These are phyloP conservation scores for Trichoderma virens DNA, from an alignment of 495 filamentous ascomycete species.

Conservation along the genomic window DNA sequence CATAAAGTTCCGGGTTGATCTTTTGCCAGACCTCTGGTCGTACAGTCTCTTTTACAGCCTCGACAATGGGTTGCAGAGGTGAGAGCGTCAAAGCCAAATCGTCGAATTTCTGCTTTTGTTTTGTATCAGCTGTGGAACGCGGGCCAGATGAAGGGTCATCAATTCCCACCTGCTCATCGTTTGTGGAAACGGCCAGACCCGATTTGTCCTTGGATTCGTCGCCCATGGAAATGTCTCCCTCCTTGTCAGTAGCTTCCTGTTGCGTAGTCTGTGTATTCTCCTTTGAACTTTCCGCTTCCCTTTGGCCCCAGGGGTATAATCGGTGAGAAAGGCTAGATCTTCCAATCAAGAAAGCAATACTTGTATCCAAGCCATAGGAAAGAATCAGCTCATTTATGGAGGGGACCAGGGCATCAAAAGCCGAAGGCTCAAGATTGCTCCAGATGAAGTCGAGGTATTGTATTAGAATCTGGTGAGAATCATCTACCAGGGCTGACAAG, in stretches of 20 bases:
- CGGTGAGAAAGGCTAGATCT: slow-evolving; percentile 56
- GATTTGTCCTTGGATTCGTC: slow-evolving; percentile 10
- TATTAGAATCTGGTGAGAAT: slow-evolving; percentile 72
- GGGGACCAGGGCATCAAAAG: slow-evolving; percentile 80
- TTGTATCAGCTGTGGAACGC: background rate
- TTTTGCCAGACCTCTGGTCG: slow-evolving; percentile 55
- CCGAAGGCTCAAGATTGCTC: slow-evolving; percentile 63
- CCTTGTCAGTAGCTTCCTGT: slow-evolving; percentile 28
- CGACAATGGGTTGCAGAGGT: slow-evolving; percentile 61
- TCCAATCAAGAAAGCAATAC: slow-evolving; percentile 81
- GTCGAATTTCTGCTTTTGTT: background rate
- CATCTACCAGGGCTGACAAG: slow-evolving; percentile 77
- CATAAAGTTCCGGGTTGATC: slow-evolving; percentile 70
- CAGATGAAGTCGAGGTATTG: slow-evolving; percentile 88
- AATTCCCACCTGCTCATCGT: slow-evolving; percentile 7
- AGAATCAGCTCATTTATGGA: slow-evolving; percentile 61
- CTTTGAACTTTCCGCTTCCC: slow-evolving; percentile 17
- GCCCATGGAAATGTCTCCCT: slow-evolving; percentile 34
- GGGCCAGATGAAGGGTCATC: background rate
- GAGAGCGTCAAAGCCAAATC: background rate
- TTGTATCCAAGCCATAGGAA: slow-evolving; percentile 73
- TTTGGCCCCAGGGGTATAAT: slow-evolving; percentile 16
- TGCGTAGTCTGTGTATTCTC: slow-evolving; percentile 21
- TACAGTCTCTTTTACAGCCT: slow-evolving; percentile 53
- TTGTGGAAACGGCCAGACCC: background rate